Evolutionary conservation across 306 rosid species (phyloP).

Genomic region (Luffa aegyptiaca): DNA sequence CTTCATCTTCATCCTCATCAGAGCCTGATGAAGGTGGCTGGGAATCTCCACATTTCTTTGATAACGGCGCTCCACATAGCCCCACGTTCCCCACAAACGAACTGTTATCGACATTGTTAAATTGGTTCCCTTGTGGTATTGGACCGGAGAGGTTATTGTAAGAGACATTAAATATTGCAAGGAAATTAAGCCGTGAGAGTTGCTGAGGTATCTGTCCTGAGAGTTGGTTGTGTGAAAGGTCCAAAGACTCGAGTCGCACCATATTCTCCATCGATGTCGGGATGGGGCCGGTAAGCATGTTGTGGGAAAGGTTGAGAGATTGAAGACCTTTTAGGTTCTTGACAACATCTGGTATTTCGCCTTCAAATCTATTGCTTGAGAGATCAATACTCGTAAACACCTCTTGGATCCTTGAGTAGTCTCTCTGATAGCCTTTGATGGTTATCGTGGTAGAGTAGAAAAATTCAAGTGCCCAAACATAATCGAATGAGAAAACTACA

Average conservation of each 20-base stretch:
- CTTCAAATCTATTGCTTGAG: slow-evolving; percentile 8
- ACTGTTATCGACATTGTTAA: slow-evolving; percentile 1
- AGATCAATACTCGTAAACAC: not conserved
- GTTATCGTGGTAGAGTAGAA: not conserved
- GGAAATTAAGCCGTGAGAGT: slow-evolving; percentile 7
- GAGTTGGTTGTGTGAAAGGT: slow-evolving; percentile 13
- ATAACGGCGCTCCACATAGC: slow-evolving; percentile 11
- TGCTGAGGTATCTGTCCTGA: slow-evolving; percentile 7
- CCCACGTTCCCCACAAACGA: slow-evolving; percentile 10
- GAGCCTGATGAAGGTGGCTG: not conserved
- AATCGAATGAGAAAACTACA: not conserved
- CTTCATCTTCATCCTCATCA: not conserved
- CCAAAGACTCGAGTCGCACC: not conserved
- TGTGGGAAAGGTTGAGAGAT: slow-evolving; percentile 12
- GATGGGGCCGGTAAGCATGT: slow-evolving; percentile 3
- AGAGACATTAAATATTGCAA: slow-evolving; percentile 7
- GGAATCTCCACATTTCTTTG: slow-evolving; percentile 12
- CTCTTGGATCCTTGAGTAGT: not conserved
- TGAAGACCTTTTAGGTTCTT: not conserved
- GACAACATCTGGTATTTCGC: slow-evolving; percentile 1
- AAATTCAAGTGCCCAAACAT: not conserved
- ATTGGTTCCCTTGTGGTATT: slow-evolving; percentile 16
- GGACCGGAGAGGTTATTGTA: slow-evolving; percentile 11
- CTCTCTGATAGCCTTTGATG: slow-evolving; percentile 10
- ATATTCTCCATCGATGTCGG: slow-evolving; percentile 6